These are phyloP conservation scores for Trapa bicornis DNA, from an alignment of 345 rosid genomes.

Conservation along the genomic window DNA sequence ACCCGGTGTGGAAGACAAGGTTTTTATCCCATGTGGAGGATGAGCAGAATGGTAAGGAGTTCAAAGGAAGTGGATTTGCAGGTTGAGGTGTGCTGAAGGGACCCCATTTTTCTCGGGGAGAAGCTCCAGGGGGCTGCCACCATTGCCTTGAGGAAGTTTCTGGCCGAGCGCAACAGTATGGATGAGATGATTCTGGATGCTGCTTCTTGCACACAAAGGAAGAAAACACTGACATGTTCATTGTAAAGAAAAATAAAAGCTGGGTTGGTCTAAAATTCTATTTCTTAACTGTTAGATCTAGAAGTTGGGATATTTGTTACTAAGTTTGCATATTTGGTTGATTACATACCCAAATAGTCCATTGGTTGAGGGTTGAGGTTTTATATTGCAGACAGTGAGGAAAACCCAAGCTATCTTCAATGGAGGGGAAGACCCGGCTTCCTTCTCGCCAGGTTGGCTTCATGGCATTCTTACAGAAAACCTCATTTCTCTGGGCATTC, in stretches of 20 bases:
- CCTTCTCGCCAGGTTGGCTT: not conserved
- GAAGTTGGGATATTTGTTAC: not conserved
- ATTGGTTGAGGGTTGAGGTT: not conserved
- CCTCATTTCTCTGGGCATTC: not conserved
- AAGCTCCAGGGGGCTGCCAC: constrained; percentile 64
- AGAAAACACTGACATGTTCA: too few species aligned
- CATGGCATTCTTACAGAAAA: not conserved
- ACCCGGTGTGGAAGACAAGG: constrained; percentile 76
- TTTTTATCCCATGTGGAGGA: constrained; percentile 48
- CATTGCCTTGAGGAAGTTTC: constrained; percentile 54
- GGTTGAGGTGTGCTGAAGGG: constrained; percentile 74
- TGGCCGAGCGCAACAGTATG: constrained; percentile 29
- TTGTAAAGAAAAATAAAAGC: too few species aligned
- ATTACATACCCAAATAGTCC: not conserved
- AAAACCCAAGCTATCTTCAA: constrained; percentile 60
- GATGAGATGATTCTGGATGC: constrained; percentile 1
- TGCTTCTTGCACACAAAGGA: too few species aligned
- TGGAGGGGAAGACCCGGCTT: constrained; percentile 25
- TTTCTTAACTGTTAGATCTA: not conserved
- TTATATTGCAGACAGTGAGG: constrained; percentile 22
- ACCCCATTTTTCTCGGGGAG: constrained; percentile 75
- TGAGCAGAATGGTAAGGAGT: constrained; percentile 28
- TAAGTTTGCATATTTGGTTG: not conserved
- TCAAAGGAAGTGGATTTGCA: constrained; percentile 32
- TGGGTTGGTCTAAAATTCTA: not conserved